These are phyloP conservation scores for Eucalyptus tenuipes DNA, from an alignment of 345 rosid species.

Conservation along the genomic window DNA sequence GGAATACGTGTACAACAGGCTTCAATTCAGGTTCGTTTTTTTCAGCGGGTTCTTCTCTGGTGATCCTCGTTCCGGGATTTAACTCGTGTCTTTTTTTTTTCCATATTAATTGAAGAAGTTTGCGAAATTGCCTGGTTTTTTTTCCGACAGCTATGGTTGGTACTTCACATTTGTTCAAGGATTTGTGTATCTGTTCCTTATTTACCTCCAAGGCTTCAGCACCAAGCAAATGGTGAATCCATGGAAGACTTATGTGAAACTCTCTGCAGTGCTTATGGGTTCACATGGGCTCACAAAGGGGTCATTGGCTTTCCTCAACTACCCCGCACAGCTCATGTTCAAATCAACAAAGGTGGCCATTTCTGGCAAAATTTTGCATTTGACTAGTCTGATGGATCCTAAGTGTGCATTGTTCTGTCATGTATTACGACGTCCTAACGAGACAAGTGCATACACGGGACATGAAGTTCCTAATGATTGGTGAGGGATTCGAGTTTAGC, in stretches of 20 bases:
- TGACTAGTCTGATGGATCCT: neutral
- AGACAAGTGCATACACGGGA: neutral
- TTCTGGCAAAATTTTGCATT: neutral
- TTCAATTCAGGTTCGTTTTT: conserved; percentile 59
- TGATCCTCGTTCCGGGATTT: neutral
- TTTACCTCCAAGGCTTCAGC: conserved; percentile 89
- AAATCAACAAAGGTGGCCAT: conserved; percentile 85
- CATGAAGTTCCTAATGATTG: neutral
- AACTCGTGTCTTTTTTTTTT: neutral
- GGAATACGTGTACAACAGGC: conserved; percentile 94
- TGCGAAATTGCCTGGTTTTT: neutral
- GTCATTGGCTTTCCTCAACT: conserved; percentile 90
- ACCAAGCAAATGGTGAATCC: conserved; percentile 89
- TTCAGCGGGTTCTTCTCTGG: neutral
- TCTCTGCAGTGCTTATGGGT: conserved; percentile 96
- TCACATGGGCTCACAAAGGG: conserved; percentile 97
- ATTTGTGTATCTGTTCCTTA: conserved; percentile 75
- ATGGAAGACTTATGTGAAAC: conserved; percentile 88
- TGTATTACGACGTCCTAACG: neutral
- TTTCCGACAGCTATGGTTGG: conserved; percentile 79
- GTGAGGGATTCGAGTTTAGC: neutral
- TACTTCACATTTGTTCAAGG: conserved; percentile 98
- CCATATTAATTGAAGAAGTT: neutral
- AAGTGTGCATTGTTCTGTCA: neutral
- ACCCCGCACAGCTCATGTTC: conserved; percentile 91